Percentiles rank a stretch among this genome's conserved stretches.
Evolutionary conservation across 1,139 yeast species (phyloP).

Genomic region (Pichia sp.): DNA sequence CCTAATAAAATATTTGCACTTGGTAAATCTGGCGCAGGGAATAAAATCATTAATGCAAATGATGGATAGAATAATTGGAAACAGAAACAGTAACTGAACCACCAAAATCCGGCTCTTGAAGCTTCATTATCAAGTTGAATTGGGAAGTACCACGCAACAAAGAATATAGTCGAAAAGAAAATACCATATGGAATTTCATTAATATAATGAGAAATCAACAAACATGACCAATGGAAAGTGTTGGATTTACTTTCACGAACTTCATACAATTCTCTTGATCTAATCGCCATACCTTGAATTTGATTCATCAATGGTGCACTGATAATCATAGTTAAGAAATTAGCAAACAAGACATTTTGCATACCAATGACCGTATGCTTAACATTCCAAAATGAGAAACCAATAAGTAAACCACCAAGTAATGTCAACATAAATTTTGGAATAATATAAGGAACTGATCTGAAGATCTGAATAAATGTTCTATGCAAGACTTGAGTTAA

Average conservation of each 20-base stretch:
- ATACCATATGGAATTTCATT: constrained; percentile 57
- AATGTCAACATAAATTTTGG: constrained; percentile 37
- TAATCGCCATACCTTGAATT: constrained; percentile 53
- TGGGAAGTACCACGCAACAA: constrained; percentile 56
- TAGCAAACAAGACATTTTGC: constrained; percentile 53
- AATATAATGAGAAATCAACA: constrained; percentile 49
- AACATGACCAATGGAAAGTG: constrained; percentile 61
- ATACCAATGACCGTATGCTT: constrained; percentile 46
- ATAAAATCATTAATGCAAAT: constrained; percentile 50
- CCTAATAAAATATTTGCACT: constrained; percentile 57
- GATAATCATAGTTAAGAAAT: constrained; percentile 47
- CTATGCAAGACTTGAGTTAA: constrained; percentile 40
- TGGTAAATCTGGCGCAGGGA: constrained; percentile 56
- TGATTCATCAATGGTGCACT: constrained; percentile 56
- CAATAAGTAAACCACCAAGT: constrained; percentile 47
- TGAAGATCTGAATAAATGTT: constrained; percentile 43
- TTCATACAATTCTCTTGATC: constrained; percentile 50
- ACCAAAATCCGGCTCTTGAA: constrained; percentile 49
- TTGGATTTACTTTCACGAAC: constrained; percentile 62
- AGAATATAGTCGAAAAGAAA: constrained; percentile 49
- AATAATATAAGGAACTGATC: constrained; percentile 46
- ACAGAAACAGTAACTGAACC: constrained; percentile 49
- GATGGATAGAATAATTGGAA: constrained; percentile 54
- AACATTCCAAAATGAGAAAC: constrained; percentile 33
- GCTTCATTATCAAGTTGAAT: constrained; percentile 44